Conservation (phyloP, 371 early-diverging fungal genomes). For the Mucor circinelloides region DNA sequence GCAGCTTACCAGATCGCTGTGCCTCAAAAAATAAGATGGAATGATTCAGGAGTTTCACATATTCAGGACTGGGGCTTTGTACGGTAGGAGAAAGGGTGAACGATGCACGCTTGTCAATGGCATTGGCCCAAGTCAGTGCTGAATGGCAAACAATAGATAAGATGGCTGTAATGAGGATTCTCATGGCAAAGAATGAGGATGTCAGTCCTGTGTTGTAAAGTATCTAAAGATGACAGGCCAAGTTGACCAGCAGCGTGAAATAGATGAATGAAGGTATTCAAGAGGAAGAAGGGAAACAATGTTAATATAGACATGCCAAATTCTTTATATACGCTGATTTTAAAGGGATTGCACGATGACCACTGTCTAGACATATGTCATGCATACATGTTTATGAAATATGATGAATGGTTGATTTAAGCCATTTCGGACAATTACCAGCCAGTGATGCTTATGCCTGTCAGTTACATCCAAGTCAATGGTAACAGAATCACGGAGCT, state of each 20-base stretch:
- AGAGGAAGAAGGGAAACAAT: neutral
- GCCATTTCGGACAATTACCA: neutral
- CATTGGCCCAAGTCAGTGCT: neutral
- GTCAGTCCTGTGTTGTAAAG: neutral
- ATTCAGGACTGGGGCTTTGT: slow-evolving; percentile 13
- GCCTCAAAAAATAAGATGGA: slow-evolving; percentile 60
- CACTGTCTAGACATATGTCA: neutral
- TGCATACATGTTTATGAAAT: neutral
- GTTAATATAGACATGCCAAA: neutral
- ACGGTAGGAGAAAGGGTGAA: slow-evolving; percentile 3
- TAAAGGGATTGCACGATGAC: neutral
- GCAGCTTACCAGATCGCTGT: slow-evolving; percentile 55
- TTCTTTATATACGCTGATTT: neutral
- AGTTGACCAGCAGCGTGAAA: too few relatives aligned
- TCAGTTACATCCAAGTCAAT: too few relatives aligned
- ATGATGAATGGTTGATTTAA: neutral
- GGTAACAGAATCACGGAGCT: neutral
- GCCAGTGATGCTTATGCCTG: too few relatives aligned
- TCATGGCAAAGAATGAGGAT: neutral
- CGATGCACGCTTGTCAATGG: neutral
- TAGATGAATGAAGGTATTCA: neutral
- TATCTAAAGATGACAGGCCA: neutral
- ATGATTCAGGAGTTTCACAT: slow-evolving; percentile 34
- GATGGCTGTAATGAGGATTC: neutral
- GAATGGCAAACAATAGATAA: neutral